Evolutionary conservation across 1,139 yeast genomes (phyloP).

Genomic region (Meyerozyma smithsonii): DNA sequence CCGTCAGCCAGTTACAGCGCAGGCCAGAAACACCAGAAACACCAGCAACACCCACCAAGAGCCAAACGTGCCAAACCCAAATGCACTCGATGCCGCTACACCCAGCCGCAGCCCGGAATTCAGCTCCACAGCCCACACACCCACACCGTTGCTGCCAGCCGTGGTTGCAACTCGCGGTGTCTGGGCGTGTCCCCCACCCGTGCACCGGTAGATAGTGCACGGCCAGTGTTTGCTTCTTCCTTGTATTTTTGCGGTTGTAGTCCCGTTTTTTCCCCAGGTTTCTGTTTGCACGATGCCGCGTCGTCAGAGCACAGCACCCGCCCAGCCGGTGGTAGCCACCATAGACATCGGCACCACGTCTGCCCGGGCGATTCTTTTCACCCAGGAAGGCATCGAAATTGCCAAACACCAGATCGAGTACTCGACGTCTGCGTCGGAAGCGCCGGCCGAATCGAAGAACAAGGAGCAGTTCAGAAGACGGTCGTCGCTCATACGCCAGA

Average conservation of each 20-base stretch:
- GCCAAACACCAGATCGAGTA: constrained; percentile 90
- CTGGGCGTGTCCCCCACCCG: no score
- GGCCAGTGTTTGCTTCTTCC: neutral
- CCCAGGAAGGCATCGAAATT: constrained; percentile 66
- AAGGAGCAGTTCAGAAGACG: constrained; percentile 51
- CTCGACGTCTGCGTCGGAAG: constrained; percentile 65
- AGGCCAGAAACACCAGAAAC: neutral
- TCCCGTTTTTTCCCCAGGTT: neutral
- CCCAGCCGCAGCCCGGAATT: no score
- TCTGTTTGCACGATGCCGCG: constrained; percentile 10
- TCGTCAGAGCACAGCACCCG: constrained; percentile 19
- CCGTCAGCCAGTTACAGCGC: no score
- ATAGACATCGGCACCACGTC: constrained; percentile 94
- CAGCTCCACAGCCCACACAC: no score
- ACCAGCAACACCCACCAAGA: no score
- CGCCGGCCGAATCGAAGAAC: constrained; percentile 40
- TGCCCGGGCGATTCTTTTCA: constrained; percentile 83
- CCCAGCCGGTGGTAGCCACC: constrained; percentile 57
- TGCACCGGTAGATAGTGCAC: no score
- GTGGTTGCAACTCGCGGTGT: no score
- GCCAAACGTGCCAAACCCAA: no score
- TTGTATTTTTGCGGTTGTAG: neutral
- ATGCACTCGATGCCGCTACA: no score
- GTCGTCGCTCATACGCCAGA: constrained; percentile 44
- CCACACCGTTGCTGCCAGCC: no score